A percentile compares a stretch with the other conserved stretches of the same genome.
Conservation (phyloP, 148 eudicot species). For the Camellia granthamiana region DNA sequence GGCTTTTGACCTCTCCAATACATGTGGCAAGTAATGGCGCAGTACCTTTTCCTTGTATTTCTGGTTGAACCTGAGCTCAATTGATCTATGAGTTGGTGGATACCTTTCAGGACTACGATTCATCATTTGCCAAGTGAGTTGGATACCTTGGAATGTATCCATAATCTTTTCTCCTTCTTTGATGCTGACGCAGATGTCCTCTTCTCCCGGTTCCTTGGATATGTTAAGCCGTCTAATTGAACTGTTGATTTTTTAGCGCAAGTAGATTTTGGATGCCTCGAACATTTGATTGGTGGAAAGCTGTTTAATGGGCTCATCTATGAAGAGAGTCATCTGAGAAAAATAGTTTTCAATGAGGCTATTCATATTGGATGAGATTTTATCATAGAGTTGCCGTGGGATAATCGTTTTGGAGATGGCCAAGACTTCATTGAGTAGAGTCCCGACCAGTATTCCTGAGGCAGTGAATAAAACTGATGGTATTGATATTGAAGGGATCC, state of each 20-base stretch:
- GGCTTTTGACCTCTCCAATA: background rate
- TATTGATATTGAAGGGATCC: too few relatives aligned
- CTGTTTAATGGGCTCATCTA: constrained; percentile 10
- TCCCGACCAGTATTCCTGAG: too few relatives aligned
- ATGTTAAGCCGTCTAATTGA: constrained; percentile 11
- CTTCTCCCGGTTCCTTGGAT: background rate
- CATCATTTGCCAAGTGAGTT: constrained; percentile 5
- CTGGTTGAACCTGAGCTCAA: constrained; percentile 19
- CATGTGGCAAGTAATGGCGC: constrained; percentile 14
- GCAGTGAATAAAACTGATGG: too few relatives aligned
- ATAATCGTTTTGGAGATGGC: too few relatives aligned
- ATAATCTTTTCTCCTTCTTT: constrained; percentile 1
- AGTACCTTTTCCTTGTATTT: constrained; percentile 9
- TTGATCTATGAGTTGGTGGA: background rate
- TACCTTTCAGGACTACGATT: background rate
- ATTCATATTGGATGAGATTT: constrained; percentile 2
- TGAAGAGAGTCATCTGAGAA: constrained; percentile 9
- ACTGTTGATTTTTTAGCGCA: constrained; percentile 12
- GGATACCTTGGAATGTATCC: constrained; percentile 11
- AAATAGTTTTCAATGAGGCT: background rate
- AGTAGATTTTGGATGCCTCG: constrained; percentile 16
- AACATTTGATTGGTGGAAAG: constrained; percentile 12
- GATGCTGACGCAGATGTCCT: background rate
- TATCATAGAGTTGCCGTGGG: background rate
- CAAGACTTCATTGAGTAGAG: too few relatives aligned